phyloP scores from a whole-genome alignment of 2,329 filamentous ascomycete species.

The Cyclaneusma minus region DNA sequence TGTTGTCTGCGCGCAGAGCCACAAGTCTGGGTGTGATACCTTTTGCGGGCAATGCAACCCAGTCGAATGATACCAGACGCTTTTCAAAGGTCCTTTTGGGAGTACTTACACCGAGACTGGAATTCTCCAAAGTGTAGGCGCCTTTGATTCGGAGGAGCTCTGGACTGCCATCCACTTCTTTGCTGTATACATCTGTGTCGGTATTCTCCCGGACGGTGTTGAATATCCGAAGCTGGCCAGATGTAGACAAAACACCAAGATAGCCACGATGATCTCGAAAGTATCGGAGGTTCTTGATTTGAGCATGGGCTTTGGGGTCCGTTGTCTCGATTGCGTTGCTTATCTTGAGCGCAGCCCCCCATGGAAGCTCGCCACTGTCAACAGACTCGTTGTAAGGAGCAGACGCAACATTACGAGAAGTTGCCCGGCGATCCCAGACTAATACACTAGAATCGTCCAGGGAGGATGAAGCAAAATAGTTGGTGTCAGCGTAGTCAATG shows the following conservation, averaged over 20 bases:
- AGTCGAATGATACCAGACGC: constrained; percentile 52
- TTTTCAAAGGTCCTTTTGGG: constrained; percentile 32
- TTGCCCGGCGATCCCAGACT: constrained; percentile 64
- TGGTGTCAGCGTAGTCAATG: constrained; percentile 65
- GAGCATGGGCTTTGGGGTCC: constrained; percentile 35
- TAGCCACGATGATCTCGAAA: constrained; percentile 46
- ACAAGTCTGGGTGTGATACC: constrained; percentile 40
- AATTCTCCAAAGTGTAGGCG: constrained; percentile 46
- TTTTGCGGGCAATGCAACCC: constrained; percentile 42
- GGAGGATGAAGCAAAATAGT: constrained; percentile 72
- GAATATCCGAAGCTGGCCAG: constrained; percentile 46
- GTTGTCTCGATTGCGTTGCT: constrained; percentile 38
- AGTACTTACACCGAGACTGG: constrained; percentile 30
- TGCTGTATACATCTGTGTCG: constrained; percentile 22
- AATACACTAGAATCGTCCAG: constrained; percentile 59
- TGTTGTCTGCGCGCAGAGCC: constrained; percentile 42
- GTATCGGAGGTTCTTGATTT: constrained; percentile 47
- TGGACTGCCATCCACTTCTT: constrained; percentile 34
- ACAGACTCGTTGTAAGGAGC: constrained; percentile 39
- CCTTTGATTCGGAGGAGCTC: constrained; percentile 43
- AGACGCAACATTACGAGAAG: constrained; percentile 34
- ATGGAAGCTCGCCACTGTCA: constrained; percentile 44
- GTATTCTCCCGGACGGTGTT: constrained; percentile 39
- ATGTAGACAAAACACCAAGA: constrained; percentile 44
- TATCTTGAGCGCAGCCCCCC: constrained; percentile 44